Conservation (phyloP, 495 filamentous ascomycete genomes). For the Penicillium mononematosum region DNA sequence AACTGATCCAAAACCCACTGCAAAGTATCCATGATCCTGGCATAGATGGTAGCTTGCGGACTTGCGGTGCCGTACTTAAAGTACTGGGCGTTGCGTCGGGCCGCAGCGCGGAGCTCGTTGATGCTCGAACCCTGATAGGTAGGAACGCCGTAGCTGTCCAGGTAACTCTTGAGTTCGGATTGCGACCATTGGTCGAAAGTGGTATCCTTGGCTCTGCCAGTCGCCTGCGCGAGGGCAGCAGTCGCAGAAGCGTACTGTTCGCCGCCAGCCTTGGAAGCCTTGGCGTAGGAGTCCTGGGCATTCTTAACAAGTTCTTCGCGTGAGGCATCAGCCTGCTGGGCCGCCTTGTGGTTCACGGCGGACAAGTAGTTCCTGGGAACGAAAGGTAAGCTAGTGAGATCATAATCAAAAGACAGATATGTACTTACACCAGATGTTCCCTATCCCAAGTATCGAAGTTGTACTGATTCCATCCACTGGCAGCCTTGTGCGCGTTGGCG, state of each 20-base stretch:
- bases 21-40: conserved; percentile 56
- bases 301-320: conserved; percentile 71
- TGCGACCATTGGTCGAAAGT: conserved; percentile 81
- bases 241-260: conserved; percentile 70
- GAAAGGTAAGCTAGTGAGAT: conserved; percentile 19
- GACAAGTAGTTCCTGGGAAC: conserved; percentile 61
- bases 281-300: conserved; percentile 68
- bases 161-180: conserved; percentile 75
- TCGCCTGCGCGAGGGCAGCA: conserved; percentile 66
- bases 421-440: conserved; percentile 66
- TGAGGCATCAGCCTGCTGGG: conserved; percentile 61
- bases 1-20: conserved; percentile 64
- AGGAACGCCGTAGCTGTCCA: conserved; percentile 77
- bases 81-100: conserved; percentile 69
- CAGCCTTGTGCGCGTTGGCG: conserved; percentile 68
- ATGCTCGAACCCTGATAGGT: conserved; percentile 67
- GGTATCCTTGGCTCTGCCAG: conserved; percentile 64
- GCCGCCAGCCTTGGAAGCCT: conserved; percentile 68
- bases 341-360: conserved; percentile 65
- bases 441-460: conserved; percentile 81
- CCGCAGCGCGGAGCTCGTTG: conserved; percentile 64
- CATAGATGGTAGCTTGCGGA: conserved; percentile 63
- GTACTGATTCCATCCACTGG: conserved; percentile 71
- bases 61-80: conserved; percentile 74
- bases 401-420: not conserved